A percentile compares a stretch with the other conserved stretches of the same genome.
Conservation (phyloP, 805 yeast species). For the Barnettozyma botsteinii region DNA sequence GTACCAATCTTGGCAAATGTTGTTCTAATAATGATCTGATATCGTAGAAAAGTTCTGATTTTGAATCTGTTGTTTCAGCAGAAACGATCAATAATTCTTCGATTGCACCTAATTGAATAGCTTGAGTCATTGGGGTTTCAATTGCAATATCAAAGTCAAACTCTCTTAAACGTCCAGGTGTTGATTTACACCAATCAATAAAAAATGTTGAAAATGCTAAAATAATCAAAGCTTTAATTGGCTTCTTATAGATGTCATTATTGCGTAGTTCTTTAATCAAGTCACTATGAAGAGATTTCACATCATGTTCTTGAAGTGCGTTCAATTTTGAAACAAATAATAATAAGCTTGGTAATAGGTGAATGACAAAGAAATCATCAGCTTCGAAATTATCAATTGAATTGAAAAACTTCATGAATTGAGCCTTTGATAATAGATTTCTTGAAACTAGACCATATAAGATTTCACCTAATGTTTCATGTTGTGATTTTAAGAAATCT, state of each 20-base stretch:
- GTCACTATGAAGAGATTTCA: constrained; percentile 32
- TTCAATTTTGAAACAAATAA: constrained; percentile 36
- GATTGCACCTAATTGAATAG: constrained; percentile 61
- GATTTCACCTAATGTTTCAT: constrained; percentile 66
- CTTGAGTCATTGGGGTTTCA: constrained; percentile 51
- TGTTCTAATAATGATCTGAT: constrained; percentile 61
- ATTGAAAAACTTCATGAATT: constrained; percentile 36
- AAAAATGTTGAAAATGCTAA: constrained; percentile 51
- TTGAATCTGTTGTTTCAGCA: constrained; percentile 49
- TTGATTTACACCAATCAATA: constrained; percentile 61
- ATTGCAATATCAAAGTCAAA: constrained; percentile 52
- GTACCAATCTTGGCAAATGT: constrained; percentile 53
- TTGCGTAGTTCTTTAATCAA: constrained; percentile 33
- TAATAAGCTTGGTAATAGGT: constrained; percentile 58
- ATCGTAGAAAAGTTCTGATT: constrained; percentile 51
- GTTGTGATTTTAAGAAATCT: constrained; percentile 56
- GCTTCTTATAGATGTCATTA: constrained; percentile 40
- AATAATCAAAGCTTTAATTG: constrained; percentile 43
- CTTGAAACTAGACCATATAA: constrained; percentile 45
- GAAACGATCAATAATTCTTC: constrained; percentile 59
- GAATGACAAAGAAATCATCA: constrained; percentile 59
- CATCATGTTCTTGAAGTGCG: constrained; percentile 32
- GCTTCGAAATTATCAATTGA: constrained; percentile 45
- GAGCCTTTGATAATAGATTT: constrained; percentile 28
- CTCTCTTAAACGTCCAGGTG: constrained; percentile 34